These are phyloP conservation scores for Arctostaphylos glauca DNA, from an alignment of 148 eudicot species.

Conservation along the genomic window DNA sequence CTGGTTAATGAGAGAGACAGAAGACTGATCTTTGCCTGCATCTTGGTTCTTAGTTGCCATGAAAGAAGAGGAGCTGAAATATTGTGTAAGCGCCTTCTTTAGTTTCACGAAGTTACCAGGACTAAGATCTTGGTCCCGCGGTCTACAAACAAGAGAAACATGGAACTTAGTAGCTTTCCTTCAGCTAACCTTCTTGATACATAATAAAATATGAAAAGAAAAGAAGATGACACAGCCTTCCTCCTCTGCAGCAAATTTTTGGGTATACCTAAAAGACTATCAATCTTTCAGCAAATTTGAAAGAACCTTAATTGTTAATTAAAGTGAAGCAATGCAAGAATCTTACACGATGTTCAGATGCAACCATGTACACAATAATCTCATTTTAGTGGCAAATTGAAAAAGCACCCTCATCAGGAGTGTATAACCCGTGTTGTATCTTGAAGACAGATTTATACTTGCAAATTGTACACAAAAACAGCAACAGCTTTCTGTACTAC, in stretches of 20 bases:
- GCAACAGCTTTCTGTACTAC: too few species aligned
- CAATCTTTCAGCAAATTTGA: too few species aligned
- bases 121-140: conserved; percentile 60
- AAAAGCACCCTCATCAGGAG: too few species aligned
- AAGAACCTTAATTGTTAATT: too few species aligned
- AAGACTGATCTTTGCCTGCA: conserved; percentile 24
- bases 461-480: too few species aligned
- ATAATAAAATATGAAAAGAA: neutral
- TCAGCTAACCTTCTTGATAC: neutral
- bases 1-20: conserved; percentile 18
- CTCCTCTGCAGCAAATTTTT: neutral
- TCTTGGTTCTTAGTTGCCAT: conserved; percentile 34
- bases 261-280: too few species aligned
- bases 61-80: conserved; percentile 67
- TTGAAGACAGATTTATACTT: too few species aligned
- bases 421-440: too few species aligned
- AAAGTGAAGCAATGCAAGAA: too few species aligned
- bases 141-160: conserved; percentile 36
- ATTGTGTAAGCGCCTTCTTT: conserved; percentile 52
- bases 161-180: neutral
- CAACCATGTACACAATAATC: too few species aligned
- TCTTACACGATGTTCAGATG: too few species aligned
- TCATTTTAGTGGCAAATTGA: too few species aligned
- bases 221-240: neutral
- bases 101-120: conserved; percentile 39